Evolutionary conservation across 768 basidiomycete genomes (phyloP).

Genomic region (Clitopilus hobsonii): DNA sequence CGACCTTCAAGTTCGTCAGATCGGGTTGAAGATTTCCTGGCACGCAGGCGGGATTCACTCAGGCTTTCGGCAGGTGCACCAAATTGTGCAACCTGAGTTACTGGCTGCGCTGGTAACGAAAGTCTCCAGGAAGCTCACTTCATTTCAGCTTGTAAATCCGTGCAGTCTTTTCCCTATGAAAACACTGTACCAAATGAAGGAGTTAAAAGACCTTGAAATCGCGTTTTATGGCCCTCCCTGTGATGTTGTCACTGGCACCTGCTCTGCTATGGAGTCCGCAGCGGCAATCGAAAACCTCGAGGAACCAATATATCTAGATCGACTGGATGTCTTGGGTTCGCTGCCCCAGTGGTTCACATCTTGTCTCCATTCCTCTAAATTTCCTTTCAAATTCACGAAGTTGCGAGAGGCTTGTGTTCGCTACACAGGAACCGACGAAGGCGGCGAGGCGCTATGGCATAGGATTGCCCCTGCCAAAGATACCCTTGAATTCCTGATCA

Average conservation of each 20-base stretch:
- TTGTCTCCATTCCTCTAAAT: neutral
- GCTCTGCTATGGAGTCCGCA: too few species aligned
- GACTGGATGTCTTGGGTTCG: neutral
- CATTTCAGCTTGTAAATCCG: neutral
- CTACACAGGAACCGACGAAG: neutral
- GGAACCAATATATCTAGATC: neutral
- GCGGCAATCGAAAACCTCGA: neutral
- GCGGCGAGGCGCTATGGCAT: neutral
- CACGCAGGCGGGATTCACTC: neutral
- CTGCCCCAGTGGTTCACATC: neutral
- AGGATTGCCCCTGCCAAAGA: neutral
- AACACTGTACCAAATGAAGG: neutral
- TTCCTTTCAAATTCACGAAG: neutral
- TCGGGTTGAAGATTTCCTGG: neutral
- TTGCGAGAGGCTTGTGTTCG: neutral
- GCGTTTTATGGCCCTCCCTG: neutral
- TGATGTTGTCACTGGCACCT: neutral
- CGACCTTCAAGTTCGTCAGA: neutral
- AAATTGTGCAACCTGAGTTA: neutral
- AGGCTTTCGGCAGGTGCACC: neutral
- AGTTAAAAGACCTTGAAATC: neutral
- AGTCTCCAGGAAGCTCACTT: neutral
- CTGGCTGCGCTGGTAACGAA: neutral
- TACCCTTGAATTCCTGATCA: neutral
- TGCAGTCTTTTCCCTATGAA: neutral